A percentile compares a stretch with the other conserved stretches of the same genome.
Conservation (phyloP, 1,139 yeast genomes). For the Lodderomyces margitis region DNA sequence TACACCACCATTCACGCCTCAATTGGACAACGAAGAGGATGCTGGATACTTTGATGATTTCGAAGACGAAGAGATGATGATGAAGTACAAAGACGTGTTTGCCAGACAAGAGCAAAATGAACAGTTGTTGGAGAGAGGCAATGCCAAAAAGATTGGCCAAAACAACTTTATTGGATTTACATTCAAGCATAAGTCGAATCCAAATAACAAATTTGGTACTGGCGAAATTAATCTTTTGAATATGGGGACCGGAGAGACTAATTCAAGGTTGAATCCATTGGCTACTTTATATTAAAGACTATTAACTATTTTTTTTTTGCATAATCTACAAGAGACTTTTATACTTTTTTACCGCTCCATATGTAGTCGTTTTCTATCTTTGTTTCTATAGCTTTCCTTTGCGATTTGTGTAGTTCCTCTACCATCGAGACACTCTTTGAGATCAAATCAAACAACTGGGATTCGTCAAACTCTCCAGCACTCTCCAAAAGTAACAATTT, state of each 20-base stretch:
- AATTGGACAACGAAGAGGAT: conserved; percentile 93
- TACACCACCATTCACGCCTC: conserved; percentile 95
- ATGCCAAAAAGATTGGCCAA: conserved; percentile 32
- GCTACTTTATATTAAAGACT: conserved; percentile 43
- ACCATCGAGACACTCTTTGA: conserved; percentile 49
- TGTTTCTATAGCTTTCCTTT: conserved; percentile 45
- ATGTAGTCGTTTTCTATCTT: conserved; percentile 54
- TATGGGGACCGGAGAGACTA: conserved; percentile 17
- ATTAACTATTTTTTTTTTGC: not conserved
- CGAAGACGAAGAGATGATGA: conserved; percentile 95
- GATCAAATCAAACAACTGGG: conserved; percentile 49
- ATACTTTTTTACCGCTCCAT: conserved; percentile 39
- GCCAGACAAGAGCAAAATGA: conserved; percentile 86
- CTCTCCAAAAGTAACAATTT: conserved; percentile 69
- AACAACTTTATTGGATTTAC: conserved; percentile 91
- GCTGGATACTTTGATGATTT: conserved; percentile 99
- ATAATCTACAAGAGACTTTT: not conserved
- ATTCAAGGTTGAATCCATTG: conserved; percentile 38
- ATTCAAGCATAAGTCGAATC: conserved; percentile 81
- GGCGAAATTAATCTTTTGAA: conserved; percentile 43
- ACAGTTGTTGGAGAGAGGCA: conserved; percentile 66
- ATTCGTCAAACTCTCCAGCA: conserved; percentile 63
- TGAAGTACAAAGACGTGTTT: conserved; percentile 94
- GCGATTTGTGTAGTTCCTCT: conserved; percentile 43
- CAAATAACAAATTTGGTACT: conserved; percentile 47